Base-by-base conservation (phyloP, 176 grass and related monocot genomes). In the Bromus sterilis region DNA sequence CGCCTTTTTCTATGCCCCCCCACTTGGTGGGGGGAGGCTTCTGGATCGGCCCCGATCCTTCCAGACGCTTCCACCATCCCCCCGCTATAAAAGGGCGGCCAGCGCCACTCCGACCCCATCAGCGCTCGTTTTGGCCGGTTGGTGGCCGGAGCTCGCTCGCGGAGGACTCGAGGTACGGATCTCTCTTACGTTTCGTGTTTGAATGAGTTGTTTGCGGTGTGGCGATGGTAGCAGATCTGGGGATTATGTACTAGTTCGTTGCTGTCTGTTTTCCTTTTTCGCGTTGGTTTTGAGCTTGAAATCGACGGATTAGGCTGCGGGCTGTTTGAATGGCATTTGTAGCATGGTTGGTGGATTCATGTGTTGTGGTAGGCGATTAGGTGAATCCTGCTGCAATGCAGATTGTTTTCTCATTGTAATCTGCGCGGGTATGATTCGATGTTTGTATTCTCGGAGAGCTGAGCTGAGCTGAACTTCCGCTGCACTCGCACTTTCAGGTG, bases 101-200 rank as follows among this genome's bases (percentile, higher is more conserved):
- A 44, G 35, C 11, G 13, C 26, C 56, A 41, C 31, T n/a, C 31
- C 4, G 37, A 60, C 59, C 32, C 40, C 40, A 71, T 28, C 67
- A 16, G 40, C 39, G 24, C 12, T 21, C 53, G 37, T n/a, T n/a
- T n/a, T n/a, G n/a, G n/a, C n/a, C n/a, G 34, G 21, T 4, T 7
- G 42, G 56, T 37, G 11, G 14, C 1, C 41, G 69, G 51, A 51
- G 26, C 14, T 32, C 40, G 26, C 14, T 32, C 40, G 33, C 21
- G 53, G 32, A 60, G 77, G 42, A 16, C 63, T 28, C 63, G 6
- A 89, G 87, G 87, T 89, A 89, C 26, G 29, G 76, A 89, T 89
- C 51, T 75, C 12, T 48, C 7, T 65, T 30, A 7, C 34, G 16
- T 41, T 62, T 57, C 25, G 28, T 37, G 33, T 12, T 70, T 4